These are phyloP conservation scores for Solanum bukasovii DNA, from an alignment of 257 asterid species.

Conservation along the genomic window DNA sequence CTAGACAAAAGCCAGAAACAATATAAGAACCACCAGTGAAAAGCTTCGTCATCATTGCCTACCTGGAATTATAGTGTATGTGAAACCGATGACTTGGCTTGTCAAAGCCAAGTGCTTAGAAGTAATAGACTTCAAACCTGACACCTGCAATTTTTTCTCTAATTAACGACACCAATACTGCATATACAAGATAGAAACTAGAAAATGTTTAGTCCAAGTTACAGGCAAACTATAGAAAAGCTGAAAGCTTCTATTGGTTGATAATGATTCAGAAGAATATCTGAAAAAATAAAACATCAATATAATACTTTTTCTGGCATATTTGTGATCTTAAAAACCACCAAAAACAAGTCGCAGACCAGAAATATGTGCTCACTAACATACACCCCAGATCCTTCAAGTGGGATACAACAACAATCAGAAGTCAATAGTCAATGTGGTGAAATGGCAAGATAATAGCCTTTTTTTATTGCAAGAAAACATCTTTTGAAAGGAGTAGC, in stretches of 20 bases:
- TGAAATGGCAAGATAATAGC: background rate
- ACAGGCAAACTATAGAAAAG: background rate
- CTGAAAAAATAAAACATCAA: background rate
- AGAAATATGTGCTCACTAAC: background rate
- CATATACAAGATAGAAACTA: background rate
- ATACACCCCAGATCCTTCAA: background rate
- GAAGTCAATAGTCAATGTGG: background rate
- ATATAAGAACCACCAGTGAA: background rate
- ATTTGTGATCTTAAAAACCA: background rate
- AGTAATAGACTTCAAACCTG: conserved; percentile 97
- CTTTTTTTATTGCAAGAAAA: background rate
- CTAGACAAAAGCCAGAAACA: background rate
- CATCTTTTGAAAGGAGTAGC: background rate
- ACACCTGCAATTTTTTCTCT: conserved; percentile 50
- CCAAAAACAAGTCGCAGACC: background rate
- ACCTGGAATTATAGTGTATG: conserved; percentile 87
- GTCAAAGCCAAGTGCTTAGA: conserved; percentile 98
- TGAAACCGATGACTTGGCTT: conserved; percentile 92
- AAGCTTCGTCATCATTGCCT: conserved; percentile 22
- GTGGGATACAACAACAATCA: background rate
- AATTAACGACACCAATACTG: background rate
- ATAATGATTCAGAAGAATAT: background rate
- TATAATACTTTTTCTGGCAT: background rate
- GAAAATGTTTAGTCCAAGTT: background rate
- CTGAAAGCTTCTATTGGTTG: background rate